Base-by-base conservation (phyloP, 2,329 filamentous ascomycete species). In the Piedraia hortae region DNA sequence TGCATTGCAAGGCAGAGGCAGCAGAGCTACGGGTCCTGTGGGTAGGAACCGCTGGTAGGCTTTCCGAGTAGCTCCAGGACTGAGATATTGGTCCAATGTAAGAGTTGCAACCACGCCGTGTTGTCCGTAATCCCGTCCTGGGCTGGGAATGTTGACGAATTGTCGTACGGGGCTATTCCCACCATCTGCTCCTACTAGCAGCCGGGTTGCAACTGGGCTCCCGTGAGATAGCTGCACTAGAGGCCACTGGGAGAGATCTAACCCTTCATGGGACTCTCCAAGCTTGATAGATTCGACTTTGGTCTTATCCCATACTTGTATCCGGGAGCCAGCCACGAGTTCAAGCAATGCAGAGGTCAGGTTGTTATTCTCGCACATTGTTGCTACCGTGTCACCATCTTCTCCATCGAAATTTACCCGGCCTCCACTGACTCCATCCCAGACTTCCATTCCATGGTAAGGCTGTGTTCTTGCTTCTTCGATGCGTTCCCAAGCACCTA, bases 371-470 rank as follows among this genome's bases (percentile, higher is more conserved):
- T 97, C 88, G 18, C 68, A 74, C 82, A 97, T 97, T 42, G 85
- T 90, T 6, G 85, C 85, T 33, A 97, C 77, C 1, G 65, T 28
- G 6, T 21, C 28, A 9, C 24, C 24, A 22, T 36, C 28, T 5
- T 24, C 28, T 2, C 35, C 34, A 28, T 45, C 41, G 44, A 97
- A 97, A 34, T 75, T 71, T 42, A 97, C 85, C 34, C 68, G 63
- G 16, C 78, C 74, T 27, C 66, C 78, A 18, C 72, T 74, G 25
- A 90, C 63, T 29, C 82, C 88, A 44, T 97, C 85, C 85, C 88
- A 97, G 14, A 93, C 85, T 44, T 90, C 72, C 85, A 97, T 97
- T 36, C 82, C 73, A 27, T 88, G 68, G 45, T 91, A 97, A 1
- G 67, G 60, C 49, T 91, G 80, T 15, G 85, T 62, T 14, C 85